Percentiles rank a stretch among this genome's conserved stretches.
phyloP scores from a whole-genome alignment of 352 stramenopile genomes.

The Thraustotheca clavata region DNA sequence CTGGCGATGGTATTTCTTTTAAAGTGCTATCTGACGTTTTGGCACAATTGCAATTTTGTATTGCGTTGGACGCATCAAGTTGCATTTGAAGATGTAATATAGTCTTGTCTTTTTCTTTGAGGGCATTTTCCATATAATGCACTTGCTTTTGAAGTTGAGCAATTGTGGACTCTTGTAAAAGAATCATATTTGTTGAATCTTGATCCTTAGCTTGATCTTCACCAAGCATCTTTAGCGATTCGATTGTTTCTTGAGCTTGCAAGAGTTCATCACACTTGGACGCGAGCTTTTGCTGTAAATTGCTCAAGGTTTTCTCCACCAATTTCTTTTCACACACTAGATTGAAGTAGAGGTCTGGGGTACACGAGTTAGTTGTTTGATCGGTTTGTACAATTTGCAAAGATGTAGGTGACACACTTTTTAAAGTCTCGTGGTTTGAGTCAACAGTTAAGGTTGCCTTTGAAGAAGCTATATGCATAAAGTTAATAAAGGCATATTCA shows the following conservation, averaged over 20 bases:
- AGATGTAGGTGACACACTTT: neutral
- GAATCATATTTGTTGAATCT: no score
- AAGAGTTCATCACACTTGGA: neutral
- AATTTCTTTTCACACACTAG: slow-evolving; percentile 1
- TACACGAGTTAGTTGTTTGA: neutral
- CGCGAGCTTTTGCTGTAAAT: neutral
- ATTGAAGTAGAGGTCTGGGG: slow-evolving; percentile 4
- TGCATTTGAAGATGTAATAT: no score
- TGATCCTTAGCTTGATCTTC: neutral
- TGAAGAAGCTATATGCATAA: no score
- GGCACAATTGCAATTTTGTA: no score
- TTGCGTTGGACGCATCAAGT: no score
- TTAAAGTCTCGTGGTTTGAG: slow-evolving; percentile 6
- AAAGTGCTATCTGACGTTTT: no score
- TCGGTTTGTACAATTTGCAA: neutral
- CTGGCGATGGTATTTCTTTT: no score
- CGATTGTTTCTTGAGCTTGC: neutral
- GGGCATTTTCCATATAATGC: neutral
- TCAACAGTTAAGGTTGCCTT: no score
- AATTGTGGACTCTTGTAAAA: neutral
- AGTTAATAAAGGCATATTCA: no score
- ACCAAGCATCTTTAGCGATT: neutral
- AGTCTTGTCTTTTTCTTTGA: neutral
- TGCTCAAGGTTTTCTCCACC: neutral
- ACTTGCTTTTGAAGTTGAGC: neutral